Evolutionary conservation across 2,329 filamentous ascomycete genomes (phyloP).

Genomic region (Magnaporthiopsis poae): DNA sequence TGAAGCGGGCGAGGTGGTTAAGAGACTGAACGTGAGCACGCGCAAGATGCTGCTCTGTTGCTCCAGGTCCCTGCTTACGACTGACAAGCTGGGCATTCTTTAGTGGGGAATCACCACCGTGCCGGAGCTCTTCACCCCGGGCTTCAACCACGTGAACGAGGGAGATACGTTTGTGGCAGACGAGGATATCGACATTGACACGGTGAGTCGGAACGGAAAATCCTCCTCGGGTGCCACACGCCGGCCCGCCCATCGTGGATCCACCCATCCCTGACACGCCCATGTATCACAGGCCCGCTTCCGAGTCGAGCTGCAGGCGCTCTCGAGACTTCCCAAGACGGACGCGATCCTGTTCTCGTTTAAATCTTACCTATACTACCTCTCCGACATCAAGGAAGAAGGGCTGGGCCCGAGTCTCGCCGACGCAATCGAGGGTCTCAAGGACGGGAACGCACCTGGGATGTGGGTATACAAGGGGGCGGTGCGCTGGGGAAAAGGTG

Average conservation of each 20-base stretch:
- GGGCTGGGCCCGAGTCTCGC: slow-evolving; percentile 36
- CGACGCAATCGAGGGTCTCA: slow-evolving; percentile 43
- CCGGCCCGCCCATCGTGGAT: too few relatives aligned
- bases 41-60: background rate
- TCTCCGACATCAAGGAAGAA: slow-evolving; percentile 38
- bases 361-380: slow-evolving; percentile 44
- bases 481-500: slow-evolving; percentile 35
- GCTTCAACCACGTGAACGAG: slow-evolving; percentile 27
- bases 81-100: background rate
- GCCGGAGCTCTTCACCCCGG: slow-evolving; percentile 28
- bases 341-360: slow-evolving; percentile 42
- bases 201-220: slow-evolving; percentile 18
- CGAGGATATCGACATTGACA: slow-evolving; percentile 28
- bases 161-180: slow-evolving; percentile 24
- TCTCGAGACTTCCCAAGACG: slow-evolving; percentile 38
- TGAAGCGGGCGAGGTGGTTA: slow-evolving; percentile 37
- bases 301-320: slow-evolving; percentile 41
- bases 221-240: background rate
- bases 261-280: background rate
- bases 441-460: slow-evolving; percentile 39
- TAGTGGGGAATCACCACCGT: slow-evolving; percentile 42
- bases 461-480: slow-evolving; percentile 46
- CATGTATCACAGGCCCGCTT: slow-evolving; percentile 23
- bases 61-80: background rate
- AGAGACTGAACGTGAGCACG: slow-evolving; percentile 37